These are phyloP conservation scores for Helianthus annuus DNA, from an alignment of 129 eudicot species.

Conservation along the genomic window DNA sequence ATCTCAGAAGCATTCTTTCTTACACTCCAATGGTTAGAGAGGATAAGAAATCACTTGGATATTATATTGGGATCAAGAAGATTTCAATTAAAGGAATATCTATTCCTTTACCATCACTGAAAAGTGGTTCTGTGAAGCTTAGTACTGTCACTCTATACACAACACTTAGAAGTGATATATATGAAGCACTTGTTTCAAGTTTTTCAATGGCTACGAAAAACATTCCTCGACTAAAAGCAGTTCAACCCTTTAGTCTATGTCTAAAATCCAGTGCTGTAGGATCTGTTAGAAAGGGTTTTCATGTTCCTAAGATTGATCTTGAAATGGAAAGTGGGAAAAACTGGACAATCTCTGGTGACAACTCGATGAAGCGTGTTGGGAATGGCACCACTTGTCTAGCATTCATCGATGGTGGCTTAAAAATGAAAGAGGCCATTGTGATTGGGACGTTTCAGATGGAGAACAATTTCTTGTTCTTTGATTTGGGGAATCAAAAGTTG, in stretches of 20 bases:
- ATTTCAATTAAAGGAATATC: constrained; percentile 2
- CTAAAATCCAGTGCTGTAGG: constrained; percentile 29
- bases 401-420: background rate
- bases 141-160: constrained; percentile 42
- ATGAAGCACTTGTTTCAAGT: constrained; percentile 7
- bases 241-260: constrained; percentile 33
- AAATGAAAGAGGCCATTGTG: constrained; percentile 13
- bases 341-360: constrained; percentile 39
- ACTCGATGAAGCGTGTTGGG: constrained; percentile 37
- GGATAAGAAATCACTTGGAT: background rate
- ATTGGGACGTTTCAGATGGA: constrained; percentile 51
- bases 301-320: constrained; percentile 37
- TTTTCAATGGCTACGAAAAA: background rate
- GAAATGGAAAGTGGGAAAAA: constrained; percentile 29
- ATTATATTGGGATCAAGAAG: background rate
- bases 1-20: constrained; percentile 26
- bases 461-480: constrained; percentile 43
- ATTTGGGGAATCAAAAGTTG: constrained; percentile 35
- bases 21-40: constrained; percentile 11
- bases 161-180: constrained; percentile 41
- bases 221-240: constrained; percentile 2
- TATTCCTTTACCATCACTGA: background rate
- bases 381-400: constrained; percentile 22
- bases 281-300: constrained; percentile 7
- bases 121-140: constrained; percentile 2